Percentiles rank a stretch among this genome's conserved stretches.
Conservation (phyloP, 495 filamentous ascomycete genomes). For the Talaromyces thailandensis region DNA sequence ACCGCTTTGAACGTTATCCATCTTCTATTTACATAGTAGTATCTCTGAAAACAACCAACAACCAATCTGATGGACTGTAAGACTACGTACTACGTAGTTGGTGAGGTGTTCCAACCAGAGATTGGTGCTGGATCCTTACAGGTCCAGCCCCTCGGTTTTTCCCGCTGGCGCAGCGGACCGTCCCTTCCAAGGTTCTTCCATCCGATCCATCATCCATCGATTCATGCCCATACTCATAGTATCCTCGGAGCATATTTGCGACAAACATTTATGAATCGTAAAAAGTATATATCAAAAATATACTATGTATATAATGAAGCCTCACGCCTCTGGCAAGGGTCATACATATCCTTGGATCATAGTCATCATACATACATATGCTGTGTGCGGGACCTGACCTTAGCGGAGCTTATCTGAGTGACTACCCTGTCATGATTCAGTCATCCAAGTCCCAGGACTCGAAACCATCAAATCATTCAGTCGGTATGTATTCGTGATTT, state of each 20-base stretch:
- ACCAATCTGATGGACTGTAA: not conserved
- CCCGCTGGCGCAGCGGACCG: conserved; percentile 1
- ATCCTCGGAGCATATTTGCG: not conserved
- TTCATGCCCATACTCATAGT: not conserved
- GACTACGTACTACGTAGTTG: not conserved
- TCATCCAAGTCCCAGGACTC: not conserved
- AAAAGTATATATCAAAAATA: not conserved
- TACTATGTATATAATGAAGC: no score
- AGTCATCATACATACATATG: not conserved
- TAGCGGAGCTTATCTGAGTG: not conserved
- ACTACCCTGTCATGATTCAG: not conserved
- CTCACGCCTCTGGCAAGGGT: not conserved
- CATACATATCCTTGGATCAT: not conserved
- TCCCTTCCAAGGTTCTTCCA: conserved; percentile 1
- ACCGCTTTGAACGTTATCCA: not conserved
- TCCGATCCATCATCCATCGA: not conserved
- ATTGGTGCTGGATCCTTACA: not conserved
- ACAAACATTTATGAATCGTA: not conserved
- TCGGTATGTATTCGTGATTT: not conserved
- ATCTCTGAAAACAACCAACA: not conserved
- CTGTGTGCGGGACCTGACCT: conserved; percentile 2
- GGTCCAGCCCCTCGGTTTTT: conserved; percentile 1
- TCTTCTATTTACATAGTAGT: not conserved
- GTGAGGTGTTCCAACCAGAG: not conserved
- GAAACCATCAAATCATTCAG: not conserved